Percentiles rank a stretch among this genome's conserved stretches.
Conservation (phyloP, 225 moss, liverwort and hornwort genomes). For the Sphagnum contortum region DNA sequence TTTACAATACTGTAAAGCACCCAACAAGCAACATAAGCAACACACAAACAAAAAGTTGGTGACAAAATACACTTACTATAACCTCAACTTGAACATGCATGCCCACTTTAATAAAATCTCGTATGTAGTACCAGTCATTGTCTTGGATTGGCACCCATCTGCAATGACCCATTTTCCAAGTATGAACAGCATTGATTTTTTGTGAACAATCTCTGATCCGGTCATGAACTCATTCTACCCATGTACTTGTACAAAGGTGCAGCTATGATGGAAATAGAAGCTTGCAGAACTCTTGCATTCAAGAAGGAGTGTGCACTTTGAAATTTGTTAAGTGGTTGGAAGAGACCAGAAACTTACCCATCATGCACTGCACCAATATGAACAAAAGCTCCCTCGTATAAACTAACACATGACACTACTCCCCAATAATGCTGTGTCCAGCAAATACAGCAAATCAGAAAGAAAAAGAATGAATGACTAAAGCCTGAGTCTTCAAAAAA, state of each 20-base stretch:
- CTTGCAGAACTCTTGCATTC: too few relatives aligned
- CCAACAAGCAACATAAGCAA: too few relatives aligned
- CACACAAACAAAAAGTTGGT: too few relatives aligned
- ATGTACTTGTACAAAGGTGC: too few relatives aligned
- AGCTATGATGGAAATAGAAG: too few relatives aligned
- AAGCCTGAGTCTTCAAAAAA: too few relatives aligned
- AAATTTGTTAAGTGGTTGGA: not conserved
- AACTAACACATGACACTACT: conserved; percentile 46
- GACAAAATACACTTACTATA: conserved; percentile 34
- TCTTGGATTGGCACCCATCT: conserved; percentile 94
- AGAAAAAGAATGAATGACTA: not conserved
- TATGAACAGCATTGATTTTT: too few relatives aligned
- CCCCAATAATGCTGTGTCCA: conserved; percentile 80
- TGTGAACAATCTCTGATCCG: too few relatives aligned
- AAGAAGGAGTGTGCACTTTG: too few relatives aligned
- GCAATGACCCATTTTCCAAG: conserved; percentile 9
- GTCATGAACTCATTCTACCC: too few relatives aligned
- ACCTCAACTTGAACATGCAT: conserved; percentile 96
- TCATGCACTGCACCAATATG: conserved; percentile 92
- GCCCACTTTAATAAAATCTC: conserved; percentile 76
- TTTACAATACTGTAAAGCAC: too few relatives aligned
- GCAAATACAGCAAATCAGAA: conserved; percentile 1
- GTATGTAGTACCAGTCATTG: conserved; percentile 95
- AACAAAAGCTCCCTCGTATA: conserved; percentile 95
- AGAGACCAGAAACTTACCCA: conserved; percentile 39